phyloP scores from a whole-genome alignment of 169 alveolate species.

The Neospora caninum region DNA sequence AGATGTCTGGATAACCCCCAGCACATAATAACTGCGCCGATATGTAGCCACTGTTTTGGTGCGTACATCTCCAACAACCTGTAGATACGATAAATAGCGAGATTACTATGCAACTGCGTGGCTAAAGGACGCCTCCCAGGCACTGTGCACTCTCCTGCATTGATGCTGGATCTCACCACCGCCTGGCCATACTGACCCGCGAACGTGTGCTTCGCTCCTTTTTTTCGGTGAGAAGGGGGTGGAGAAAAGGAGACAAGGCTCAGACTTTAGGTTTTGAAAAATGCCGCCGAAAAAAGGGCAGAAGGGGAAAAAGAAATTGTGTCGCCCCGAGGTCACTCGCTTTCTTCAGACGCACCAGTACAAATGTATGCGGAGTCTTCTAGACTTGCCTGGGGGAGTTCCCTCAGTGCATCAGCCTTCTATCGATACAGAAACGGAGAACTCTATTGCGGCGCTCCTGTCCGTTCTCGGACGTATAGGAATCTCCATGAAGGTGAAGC shows the following conservation, averaged over 20 bases:
- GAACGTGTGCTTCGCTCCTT: too few relatives aligned
- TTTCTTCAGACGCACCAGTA: conserved; percentile 3
- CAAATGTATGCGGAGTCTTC: conserved; percentile 18
- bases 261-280: neutral
- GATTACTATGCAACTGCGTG: too few relatives aligned
- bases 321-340: conserved; percentile 18
- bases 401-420: conserved; percentile 35
- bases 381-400: conserved; percentile 14
- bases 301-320: conserved; percentile 19
- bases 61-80: too few relatives aligned
- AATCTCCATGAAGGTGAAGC: neutral
- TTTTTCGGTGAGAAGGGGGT: too few relatives aligned
- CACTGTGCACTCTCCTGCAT: too few relatives aligned
- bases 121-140: too few relatives aligned
- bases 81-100: too few relatives aligned
- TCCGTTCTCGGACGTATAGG: conserved; percentile 35
- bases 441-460: conserved; percentile 8
- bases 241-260: neutral
- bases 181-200: too few relatives aligned
- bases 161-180: too few relatives aligned
- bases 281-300: conserved; percentile 20
- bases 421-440: neutral
- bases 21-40: too few relatives aligned
- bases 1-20: too few relatives aligned
- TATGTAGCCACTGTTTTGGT: too few relatives aligned